Evolutionary conservation across 129 eudicot species (phyloP).

Genomic region (Arctium lappa): DNA sequence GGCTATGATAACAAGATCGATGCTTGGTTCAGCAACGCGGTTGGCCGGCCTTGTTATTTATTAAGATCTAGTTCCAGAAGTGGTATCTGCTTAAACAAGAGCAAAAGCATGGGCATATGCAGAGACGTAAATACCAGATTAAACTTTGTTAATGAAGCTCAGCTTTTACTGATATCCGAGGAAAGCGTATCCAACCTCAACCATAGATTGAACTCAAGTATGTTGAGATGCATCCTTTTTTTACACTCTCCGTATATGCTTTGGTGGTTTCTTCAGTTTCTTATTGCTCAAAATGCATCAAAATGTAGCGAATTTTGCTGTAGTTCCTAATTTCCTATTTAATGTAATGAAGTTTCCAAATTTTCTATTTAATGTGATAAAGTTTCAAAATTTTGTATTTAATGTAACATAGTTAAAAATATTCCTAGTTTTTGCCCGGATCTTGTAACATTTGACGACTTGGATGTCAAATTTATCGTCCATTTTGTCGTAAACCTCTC

Average conservation of each 20-base stretch:
- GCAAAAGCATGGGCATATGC: slow-evolving; percentile 37
- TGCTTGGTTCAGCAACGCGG: slow-evolving; percentile 79
- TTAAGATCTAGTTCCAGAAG: slow-evolving; percentile 42
- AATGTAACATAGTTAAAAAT: neutral
- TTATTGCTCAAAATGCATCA: neutral
- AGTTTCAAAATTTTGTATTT: neutral
- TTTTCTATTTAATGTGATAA: too few relatives aligned
- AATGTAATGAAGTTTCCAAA: neutral
- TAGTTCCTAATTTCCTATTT: neutral
- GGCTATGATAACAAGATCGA: slow-evolving; percentile 58
- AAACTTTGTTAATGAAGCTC: slow-evolving; percentile 92
- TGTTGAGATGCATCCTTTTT: slow-evolving; percentile 16
- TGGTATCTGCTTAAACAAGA: slow-evolving; percentile 29
- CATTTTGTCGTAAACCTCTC: neutral
- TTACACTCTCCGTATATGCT: neutral
- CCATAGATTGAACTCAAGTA: slow-evolving; percentile 62
- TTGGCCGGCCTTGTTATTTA: slow-evolving; percentile 83
- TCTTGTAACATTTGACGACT: neutral
- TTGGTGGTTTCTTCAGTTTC: neutral
- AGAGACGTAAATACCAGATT: slow-evolving; percentile 53
- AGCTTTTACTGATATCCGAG: slow-evolving; percentile 76
- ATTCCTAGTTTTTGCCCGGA: neutral
- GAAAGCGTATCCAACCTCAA: slow-evolving; percentile 84
- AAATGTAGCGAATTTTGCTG: neutral
- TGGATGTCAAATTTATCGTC: neutral